Conservation (phyloP, 495 filamentous ascomycete genomes). For the Aspergillus nanangensis region DNA sequence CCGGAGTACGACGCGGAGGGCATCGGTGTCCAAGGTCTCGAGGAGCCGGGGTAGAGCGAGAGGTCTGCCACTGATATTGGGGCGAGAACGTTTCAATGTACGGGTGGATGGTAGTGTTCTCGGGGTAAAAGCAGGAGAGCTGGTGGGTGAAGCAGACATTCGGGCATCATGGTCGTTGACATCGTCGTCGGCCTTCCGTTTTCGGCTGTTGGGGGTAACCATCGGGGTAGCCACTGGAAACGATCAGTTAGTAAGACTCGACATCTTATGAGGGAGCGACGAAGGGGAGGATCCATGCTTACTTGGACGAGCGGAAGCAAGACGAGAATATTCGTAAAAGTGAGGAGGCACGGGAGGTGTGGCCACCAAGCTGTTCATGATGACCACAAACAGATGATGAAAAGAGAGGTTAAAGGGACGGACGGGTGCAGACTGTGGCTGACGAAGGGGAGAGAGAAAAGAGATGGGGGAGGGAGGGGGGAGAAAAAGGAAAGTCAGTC, state of each 20-base stretch:
- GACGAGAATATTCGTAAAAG: slow-evolving; percentile 66
- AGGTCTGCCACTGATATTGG: slow-evolving; percentile 72
- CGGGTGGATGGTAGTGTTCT: slow-evolving; percentile 64
- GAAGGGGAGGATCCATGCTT: slow-evolving; percentile 20
- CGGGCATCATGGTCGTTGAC: slow-evolving; percentile 61
- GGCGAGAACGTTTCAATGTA: slow-evolving; percentile 57
- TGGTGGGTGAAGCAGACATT: slow-evolving; percentile 81
- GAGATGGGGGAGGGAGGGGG: slow-evolving; percentile 13
- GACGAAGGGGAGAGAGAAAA: slow-evolving; percentile 10
- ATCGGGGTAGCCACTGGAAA: slow-evolving; percentile 50
- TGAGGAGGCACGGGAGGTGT: slow-evolving; percentile 70
- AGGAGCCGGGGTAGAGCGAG: slow-evolving; percentile 78
- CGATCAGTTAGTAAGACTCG: slow-evolving; percentile 18
- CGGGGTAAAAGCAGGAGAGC: slow-evolving; percentile 67
- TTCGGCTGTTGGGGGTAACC: slow-evolving; percentile 54
- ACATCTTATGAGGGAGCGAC: too few species aligned
- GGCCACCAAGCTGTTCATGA: slow-evolving; percentile 61
- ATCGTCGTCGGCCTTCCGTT: slow-evolving; percentile 88
- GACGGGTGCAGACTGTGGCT: slow-evolving; percentile 6
- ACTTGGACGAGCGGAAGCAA: slow-evolving; percentile 70
- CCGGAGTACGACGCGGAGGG: slow-evolving; percentile 76
- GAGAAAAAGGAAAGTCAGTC: slow-evolving; percentile 12
- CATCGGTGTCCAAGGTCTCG: slow-evolving; percentile 82
- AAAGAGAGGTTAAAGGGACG: slow-evolving; percentile 17
- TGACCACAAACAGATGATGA: slow-evolving; percentile 36